Conservation (phyloP, 176 grass and related monocot species). For the Alopecurus myosuroides region DNA sequence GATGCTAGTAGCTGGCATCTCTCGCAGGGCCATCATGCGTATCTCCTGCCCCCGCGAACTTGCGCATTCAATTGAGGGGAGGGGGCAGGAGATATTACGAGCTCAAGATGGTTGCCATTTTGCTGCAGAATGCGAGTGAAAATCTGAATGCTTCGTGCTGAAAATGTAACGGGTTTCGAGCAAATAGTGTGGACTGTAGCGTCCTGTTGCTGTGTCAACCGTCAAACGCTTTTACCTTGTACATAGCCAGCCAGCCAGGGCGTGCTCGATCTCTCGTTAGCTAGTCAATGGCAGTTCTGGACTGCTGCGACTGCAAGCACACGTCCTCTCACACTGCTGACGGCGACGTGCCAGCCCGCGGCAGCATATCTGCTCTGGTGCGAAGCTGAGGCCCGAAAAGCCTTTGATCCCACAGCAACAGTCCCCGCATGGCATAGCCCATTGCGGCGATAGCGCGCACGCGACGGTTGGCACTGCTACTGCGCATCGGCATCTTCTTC, state of each 20-base stretch:
- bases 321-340: constrained; percentile 13
- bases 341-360: background rate
- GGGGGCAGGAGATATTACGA: no score
- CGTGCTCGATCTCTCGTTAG: background rate
- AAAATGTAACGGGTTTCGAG: background rate
- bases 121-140: background rate
- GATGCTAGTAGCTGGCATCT: background rate
- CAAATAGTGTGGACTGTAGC: background rate
- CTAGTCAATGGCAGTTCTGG: constrained; percentile 30
- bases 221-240: background rate
- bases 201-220: background rate
- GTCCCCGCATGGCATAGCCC: background rate
- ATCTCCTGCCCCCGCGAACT: background rate
- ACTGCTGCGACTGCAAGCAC: background rate
- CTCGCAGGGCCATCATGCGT: background rate
- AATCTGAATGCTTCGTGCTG: background rate
- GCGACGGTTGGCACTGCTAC: background rate
- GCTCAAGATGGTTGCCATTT: background rate
- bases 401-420: background rate
- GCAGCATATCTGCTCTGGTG: background rate
- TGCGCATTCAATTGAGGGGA: background rate
- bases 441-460: background rate
- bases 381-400: background rate
- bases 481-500: background rate
- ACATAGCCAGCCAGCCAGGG: background rate